Evolutionary conservation across 768 basidiomycete genomes (phyloP).

Genomic region (Suillus subalutaceus): DNA sequence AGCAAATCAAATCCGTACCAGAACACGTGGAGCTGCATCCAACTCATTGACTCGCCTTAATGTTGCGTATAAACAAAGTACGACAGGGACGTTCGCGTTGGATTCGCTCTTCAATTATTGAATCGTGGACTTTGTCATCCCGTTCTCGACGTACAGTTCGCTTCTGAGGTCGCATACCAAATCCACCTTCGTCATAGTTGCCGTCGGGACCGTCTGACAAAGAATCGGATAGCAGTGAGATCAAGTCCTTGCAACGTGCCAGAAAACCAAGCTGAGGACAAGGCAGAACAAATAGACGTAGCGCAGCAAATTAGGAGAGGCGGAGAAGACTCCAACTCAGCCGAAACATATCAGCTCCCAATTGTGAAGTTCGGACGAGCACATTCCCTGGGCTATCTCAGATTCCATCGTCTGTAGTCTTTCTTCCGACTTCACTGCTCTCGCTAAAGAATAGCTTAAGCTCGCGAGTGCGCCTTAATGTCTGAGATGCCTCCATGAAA

Average conservation of each 20-base stretch:
- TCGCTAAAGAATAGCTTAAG: slow-evolving; percentile 53
- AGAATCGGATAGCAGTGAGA: slow-evolving; percentile 42
- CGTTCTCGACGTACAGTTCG: slow-evolving; percentile 70
- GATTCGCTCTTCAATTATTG: slow-evolving; percentile 92
- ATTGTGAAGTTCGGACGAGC: slow-evolving; percentile 20
- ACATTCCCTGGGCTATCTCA: slow-evolving; percentile 27
- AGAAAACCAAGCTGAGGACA: slow-evolving; percentile 42
- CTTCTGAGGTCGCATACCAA: slow-evolving; percentile 41
- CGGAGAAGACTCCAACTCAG: slow-evolving; percentile 11
- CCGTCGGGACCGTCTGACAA: slow-evolving; percentile 67
- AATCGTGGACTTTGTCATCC: slow-evolving; percentile 89
- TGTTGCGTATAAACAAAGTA: slow-evolving; percentile 95
- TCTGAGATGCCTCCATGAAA: slow-evolving; percentile 26
- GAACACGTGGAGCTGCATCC: slow-evolving; percentile 13
- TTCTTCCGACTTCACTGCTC: slow-evolving; percentile 42
- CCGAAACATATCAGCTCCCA: slow-evolving; percentile 9
- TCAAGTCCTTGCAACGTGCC: slow-evolving; percentile 50
- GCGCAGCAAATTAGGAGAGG: slow-evolving; percentile 33
- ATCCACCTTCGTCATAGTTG: slow-evolving; percentile 57
- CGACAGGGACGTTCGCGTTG: slow-evolving; percentile 94
- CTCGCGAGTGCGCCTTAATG: slow-evolving; percentile 42
- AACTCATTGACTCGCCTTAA: slow-evolving; percentile 76
- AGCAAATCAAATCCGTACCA: slow-evolving; percentile 16
- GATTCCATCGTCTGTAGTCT: slow-evolving; percentile 5
- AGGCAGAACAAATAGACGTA: slow-evolving; percentile 48